These are phyloP conservation scores for Wickerhamiella hasegawae DNA, from an alignment of 805 yeast genomes.

Conservation along the genomic window DNA sequence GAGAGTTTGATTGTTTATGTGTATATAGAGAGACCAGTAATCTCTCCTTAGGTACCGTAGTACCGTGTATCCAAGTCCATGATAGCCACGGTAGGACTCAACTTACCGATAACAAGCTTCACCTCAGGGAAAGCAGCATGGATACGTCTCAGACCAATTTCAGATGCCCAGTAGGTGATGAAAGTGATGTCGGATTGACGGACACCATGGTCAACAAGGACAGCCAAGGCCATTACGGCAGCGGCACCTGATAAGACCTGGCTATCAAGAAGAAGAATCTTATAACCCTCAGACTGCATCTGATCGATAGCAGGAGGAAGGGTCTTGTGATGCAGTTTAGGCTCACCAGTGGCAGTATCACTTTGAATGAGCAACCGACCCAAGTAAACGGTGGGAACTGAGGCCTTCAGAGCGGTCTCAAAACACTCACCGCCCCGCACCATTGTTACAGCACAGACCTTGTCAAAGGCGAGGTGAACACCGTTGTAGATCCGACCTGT, in stretches of 20 bases:
- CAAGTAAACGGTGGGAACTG: constrained; percentile 59
- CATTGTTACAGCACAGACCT: constrained; percentile 57
- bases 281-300: constrained; percentile 13
- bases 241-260: constrained; percentile 89
- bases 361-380: constrained; percentile 83
- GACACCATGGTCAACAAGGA: constrained; percentile 68
- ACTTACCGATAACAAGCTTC: constrained; percentile 49
- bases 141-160: constrained; percentile 58
- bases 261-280: constrained; percentile 64
- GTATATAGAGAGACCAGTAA: too few species aligned
- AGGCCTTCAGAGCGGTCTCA: constrained; percentile 56
- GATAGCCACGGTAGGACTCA: constrained; percentile 38
- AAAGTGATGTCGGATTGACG: constrained; percentile 43
- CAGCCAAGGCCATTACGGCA: constrained; percentile 84
- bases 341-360: constrained; percentile 83
- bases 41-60: constrained; percentile 40
- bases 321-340: constrained; percentile 70
- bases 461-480: constrained; percentile 25
- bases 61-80: constrained; percentile 64
- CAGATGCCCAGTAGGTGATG: constrained; percentile 61
- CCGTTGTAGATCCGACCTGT: constrained; percentile 19
- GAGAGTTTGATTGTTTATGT: too few species aligned
- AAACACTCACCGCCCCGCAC: constrained; percentile 91
- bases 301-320: constrained; percentile 33
- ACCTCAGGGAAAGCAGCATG: constrained; percentile 59